Evolutionary conservation across 257 asterid species (phyloP).

Genomic region (Coffea eugenioides): DNA sequence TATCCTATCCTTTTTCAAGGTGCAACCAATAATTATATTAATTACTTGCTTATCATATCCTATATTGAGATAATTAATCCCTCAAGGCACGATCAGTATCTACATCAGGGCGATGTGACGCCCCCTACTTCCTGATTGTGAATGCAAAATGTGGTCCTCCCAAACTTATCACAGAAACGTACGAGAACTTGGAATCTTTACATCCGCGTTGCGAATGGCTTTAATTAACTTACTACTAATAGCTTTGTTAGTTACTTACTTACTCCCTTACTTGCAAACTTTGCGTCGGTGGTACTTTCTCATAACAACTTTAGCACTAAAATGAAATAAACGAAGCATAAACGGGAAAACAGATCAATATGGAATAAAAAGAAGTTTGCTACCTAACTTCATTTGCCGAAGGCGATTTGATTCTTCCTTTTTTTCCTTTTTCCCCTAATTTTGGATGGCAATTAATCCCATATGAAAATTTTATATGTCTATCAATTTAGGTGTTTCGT

Average conservation of each 20-base stretch:
- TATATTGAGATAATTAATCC: not conserved
- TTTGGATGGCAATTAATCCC: not conserved
- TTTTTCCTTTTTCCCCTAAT: not conserved
- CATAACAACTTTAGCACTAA: not conserved
- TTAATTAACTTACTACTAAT: not conserved
- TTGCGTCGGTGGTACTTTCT: not conserved
- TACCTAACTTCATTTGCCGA: not conserved
- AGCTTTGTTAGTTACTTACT: not conserved
- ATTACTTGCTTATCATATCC: slow-evolving; percentile 1
- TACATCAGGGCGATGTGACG: not conserved
- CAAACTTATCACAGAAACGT: not conserved
- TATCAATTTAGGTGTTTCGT: not conserved
- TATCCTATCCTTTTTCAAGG: not conserved
- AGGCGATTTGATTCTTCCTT: not conserved
- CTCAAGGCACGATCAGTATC: not conserved
- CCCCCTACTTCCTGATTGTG: not conserved
- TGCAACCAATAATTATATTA: slow-evolving; percentile 5
- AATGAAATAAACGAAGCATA: not conserved
- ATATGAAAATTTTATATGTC: not conserved
- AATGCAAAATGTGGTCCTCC: slow-evolving; percentile 10
- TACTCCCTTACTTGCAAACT: not conserved
- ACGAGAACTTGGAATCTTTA: not conserved
- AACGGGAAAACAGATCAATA: not conserved
- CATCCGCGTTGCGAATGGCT: not conserved
- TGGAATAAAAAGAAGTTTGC: not conserved